Percentiles rank a stretch among this genome's conserved stretches.
phyloP scores from a whole-genome alignment of 805 yeast genomes.

The Yamadazyma nakazawae region DNA sequence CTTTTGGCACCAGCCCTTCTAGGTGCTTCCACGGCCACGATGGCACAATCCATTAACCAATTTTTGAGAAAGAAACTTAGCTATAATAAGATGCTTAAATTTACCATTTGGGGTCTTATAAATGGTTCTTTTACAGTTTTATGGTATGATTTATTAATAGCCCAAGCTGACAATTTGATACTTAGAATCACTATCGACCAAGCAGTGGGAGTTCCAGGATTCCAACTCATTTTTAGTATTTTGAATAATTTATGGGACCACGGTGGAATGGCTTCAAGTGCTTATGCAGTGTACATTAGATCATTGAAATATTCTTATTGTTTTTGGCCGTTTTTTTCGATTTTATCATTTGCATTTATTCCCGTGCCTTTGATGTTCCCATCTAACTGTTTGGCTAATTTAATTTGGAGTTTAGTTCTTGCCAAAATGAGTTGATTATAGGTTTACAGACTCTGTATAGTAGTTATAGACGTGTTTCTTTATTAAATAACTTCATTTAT shows the following conservation, averaged over 20 bases:
- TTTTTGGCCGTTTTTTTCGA: conserved; percentile 59
- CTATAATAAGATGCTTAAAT: conserved; percentile 38
- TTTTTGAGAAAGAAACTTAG: conserved; percentile 29
- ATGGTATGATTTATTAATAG: conserved; percentile 52
- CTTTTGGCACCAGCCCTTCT: conserved; percentile 36
- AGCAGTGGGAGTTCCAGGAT: conserved; percentile 49
- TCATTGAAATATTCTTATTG: conserved; percentile 51
- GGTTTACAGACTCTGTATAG: not conserved
- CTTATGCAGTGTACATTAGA: conserved; percentile 41
- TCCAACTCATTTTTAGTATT: conserved; percentile 50
- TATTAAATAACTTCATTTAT: not conserved
- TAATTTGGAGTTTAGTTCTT: conserved; percentile 54
- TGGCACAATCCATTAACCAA: conserved; percentile 42
- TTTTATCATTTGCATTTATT: conserved; percentile 46
- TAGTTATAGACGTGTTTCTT: not conserved
- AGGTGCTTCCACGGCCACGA: conserved; percentile 39
- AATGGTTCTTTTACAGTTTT: conserved; percentile 53
- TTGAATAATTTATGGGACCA: conserved; percentile 57
- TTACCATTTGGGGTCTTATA: conserved; percentile 56
- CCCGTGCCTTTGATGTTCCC: conserved; percentile 54
- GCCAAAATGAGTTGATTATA: conserved; percentile 25
- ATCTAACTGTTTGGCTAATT: conserved; percentile 52
- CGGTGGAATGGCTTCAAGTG: conserved; percentile 30
- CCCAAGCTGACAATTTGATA: conserved; percentile 30
- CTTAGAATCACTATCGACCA: conserved; percentile 52